Evolutionary conservation across 2,329 filamentous ascomycete species (phyloP).

Genomic region (Aureobasidium mangrovei): DNA sequence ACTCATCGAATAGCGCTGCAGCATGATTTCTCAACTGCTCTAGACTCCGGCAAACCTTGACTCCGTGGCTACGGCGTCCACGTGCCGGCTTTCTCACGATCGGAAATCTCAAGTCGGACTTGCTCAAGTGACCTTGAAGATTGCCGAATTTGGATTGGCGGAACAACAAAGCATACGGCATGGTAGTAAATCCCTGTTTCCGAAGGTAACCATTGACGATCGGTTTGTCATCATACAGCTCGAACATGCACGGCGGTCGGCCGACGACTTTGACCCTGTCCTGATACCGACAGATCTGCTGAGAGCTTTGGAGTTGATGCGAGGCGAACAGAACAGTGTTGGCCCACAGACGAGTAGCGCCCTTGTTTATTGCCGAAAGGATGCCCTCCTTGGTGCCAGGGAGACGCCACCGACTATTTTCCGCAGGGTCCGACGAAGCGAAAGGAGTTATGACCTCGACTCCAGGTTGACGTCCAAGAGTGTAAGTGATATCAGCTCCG

Average conservation of each 20-base stretch:
- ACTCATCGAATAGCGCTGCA: conserved; percentile 29
- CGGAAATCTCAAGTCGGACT: conserved; percentile 27
- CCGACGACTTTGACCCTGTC: conserved; percentile 34
- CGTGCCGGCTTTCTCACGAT: conserved; percentile 42
- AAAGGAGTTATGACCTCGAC: conserved; percentile 29
- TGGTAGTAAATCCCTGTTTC: conserved; percentile 28
- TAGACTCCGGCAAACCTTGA: conserved; percentile 36
- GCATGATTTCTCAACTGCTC: conserved; percentile 30
- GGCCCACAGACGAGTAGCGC: conserved; percentile 40
- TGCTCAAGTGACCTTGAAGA: conserved; percentile 17
- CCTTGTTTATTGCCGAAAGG: conserved; percentile 30
- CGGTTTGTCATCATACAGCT: conserved; percentile 44
- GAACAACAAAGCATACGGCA: conserved; percentile 26
- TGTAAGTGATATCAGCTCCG: conserved; percentile 41
- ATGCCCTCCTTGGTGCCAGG: conserved; percentile 38
- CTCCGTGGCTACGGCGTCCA: conserved; percentile 42
- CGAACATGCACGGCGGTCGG: conserved; percentile 40
- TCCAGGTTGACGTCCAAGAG: conserved; percentile 25
- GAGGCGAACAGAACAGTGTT: conserved; percentile 43
- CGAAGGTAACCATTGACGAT: conserved; percentile 39
- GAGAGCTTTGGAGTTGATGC: conserved; percentile 40
- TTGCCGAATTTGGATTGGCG: too few relatives aligned
- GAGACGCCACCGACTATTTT: conserved; percentile 32
- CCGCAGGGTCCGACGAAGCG: conserved; percentile 23
- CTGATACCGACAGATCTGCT: conserved; percentile 24